A percentile compares a stretch with the other conserved stretches of the same genome.
phyloP scores from a whole-genome alignment of 345 rosid genomes.

The Populus euphratica region DNA sequence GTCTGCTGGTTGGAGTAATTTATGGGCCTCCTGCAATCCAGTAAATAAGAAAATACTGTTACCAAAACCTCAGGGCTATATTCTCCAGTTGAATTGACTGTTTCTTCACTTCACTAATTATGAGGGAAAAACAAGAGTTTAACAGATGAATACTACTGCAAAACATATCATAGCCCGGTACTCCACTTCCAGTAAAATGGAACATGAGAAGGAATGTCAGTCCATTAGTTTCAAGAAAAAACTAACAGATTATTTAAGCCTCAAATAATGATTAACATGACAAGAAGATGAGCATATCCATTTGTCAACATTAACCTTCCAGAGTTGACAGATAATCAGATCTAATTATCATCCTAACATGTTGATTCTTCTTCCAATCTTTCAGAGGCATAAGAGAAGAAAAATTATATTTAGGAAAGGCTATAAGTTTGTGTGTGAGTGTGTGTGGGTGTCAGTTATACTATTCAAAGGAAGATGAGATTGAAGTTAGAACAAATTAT shows the following conservation, averaged over 20 bases:
- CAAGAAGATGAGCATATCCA: too few relatives aligned
- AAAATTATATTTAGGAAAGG: not conserved
- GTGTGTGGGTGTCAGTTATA: not conserved
- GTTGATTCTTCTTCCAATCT: not conserved
- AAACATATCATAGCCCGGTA: not conserved
- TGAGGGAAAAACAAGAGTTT: not conserved
- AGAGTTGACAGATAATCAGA: too few relatives aligned
- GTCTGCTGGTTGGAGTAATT: constrained; percentile 91
- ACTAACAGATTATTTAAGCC: too few relatives aligned
- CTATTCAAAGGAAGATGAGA: not conserved
- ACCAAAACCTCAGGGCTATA: not conserved
- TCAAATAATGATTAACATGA: too few relatives aligned
- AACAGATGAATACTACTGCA: not conserved
- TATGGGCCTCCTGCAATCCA: constrained; percentile 78
- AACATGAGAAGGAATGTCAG: too few relatives aligned
- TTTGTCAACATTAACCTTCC: too few relatives aligned
- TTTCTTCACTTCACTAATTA: not conserved
- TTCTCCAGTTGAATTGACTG: not conserved
- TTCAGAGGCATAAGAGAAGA: not conserved
- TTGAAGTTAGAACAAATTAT: not conserved
- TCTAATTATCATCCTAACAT: not conserved
- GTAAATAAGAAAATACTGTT: constrained; percentile 2
- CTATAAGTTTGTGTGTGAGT: not conserved
- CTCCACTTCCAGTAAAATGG: not conserved
- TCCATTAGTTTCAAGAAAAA: too few relatives aligned